These are phyloP conservation scores for Vigna angularis DNA, from an alignment of 306 rosid genomes.

Conservation along the genomic window DNA sequence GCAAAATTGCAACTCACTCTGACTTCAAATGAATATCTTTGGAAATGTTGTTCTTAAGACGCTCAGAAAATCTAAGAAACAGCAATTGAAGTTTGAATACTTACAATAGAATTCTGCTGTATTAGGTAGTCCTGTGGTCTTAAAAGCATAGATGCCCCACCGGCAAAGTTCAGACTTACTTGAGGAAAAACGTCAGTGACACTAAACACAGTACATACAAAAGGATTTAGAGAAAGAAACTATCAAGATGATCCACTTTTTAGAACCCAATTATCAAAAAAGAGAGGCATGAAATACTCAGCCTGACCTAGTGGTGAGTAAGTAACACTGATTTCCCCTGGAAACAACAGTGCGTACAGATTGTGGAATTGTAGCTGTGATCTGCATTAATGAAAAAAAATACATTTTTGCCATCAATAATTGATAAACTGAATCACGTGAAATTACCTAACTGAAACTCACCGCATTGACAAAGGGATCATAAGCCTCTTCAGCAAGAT, in stretches of 20 bases:
- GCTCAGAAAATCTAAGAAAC: slow-evolving; percentile 9
- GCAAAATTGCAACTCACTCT: slow-evolving; percentile 36
- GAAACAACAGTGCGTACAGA: slow-evolving; percentile 64
- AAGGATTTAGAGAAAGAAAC: slow-evolving; percentile 34
- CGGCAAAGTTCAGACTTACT: slow-evolving; percentile 91
- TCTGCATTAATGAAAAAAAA: slow-evolving; percentile 51
- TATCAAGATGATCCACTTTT: slow-evolving; percentile 34
- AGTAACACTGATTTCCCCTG: slow-evolving; percentile 79
- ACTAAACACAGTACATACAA: slow-evolving; percentile 53
- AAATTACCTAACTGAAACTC: slow-evolving; percentile 52
- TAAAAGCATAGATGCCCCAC: slow-evolving; percentile 75
- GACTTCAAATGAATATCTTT: slow-evolving; percentile 32
- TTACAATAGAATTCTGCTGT: slow-evolving; percentile 82
- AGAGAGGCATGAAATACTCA: slow-evolving; percentile 29
- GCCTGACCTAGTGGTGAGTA: slow-evolving; percentile 80
- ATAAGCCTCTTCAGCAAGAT: slow-evolving; percentile 91
- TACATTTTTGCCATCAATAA: slow-evolving; percentile 33
- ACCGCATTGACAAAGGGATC: slow-evolving; percentile 85
- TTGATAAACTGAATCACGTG: slow-evolving; percentile 23
- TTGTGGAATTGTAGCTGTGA: slow-evolving; percentile 68
- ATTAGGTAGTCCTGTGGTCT: slow-evolving; percentile 92
- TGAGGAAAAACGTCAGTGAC: slow-evolving; percentile 80
- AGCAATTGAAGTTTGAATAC: slow-evolving; percentile 47
- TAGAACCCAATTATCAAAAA: slow-evolving; percentile 11
- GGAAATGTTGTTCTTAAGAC: slow-evolving; percentile 21